Conservation (phyloP, 129 eudicot species). For the Lactuca sativa region DNA sequence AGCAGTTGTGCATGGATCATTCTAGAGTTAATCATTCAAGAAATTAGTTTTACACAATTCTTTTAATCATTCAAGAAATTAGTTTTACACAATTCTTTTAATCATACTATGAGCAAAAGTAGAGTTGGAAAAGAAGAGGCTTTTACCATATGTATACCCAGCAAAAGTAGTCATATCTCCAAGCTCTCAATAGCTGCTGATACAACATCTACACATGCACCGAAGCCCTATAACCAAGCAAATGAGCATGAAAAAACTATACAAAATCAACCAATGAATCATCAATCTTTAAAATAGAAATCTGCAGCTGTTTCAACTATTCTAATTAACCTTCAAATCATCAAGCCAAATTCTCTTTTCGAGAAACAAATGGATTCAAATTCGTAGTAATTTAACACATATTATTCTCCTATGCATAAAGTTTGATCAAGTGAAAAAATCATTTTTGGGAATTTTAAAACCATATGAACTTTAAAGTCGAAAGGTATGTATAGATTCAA, state of each 20-base stretch:
- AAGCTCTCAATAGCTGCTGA: constrained; percentile 66
- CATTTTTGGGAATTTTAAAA: too few species aligned
- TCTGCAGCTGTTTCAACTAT: background rate
- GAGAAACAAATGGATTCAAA: too few species aligned
- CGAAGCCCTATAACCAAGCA: constrained; percentile 45
- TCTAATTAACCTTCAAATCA: constrained; percentile 3
- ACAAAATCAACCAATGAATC: background rate
- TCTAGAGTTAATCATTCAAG: constrained; percentile 39
- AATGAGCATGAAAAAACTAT: constrained; percentile 11
- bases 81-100: background rate
- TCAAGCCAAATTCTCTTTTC: constrained; percentile 2
- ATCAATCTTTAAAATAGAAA: background rate
- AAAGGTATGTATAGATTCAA: background rate
- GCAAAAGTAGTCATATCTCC: constrained; percentile 51
- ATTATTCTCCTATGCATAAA: too few species aligned
- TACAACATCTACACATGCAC: constrained; percentile 85
- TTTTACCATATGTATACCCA: constrained; percentile 11
- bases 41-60: background rate
- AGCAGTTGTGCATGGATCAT: constrained; percentile 91
- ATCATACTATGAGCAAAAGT: too few species aligned
- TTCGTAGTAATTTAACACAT: too few species aligned
- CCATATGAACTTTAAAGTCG: background rate
- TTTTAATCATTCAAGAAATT: constrained; percentile 1
- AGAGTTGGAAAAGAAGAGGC: too few species aligned
- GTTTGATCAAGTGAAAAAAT: too few species aligned